phyloP scores from a whole-genome alignment of 768 basidiomycete species.

The Termitomyces sp. region DNA sequence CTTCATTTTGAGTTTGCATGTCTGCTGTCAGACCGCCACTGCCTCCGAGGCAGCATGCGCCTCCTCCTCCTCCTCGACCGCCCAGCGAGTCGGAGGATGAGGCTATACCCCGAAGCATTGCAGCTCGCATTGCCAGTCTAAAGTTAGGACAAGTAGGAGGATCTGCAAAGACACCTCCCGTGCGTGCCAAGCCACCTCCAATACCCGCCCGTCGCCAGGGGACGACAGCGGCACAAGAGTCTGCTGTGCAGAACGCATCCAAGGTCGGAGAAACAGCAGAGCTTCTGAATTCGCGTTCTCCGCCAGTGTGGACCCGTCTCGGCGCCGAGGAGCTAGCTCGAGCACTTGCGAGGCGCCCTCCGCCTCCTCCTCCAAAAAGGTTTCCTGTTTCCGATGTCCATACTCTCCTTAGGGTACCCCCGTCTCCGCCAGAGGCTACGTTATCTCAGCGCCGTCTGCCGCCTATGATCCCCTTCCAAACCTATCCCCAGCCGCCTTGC shows the following conservation, averaged over 20 bases:
- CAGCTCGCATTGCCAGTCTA: slow-evolving; percentile 27
- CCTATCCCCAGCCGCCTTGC: slow-evolving; percentile 17
- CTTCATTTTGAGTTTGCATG: slow-evolving; percentile 1
- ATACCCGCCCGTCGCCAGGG: slow-evolving; percentile 13
- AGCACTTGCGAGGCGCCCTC: slow-evolving; percentile 28
- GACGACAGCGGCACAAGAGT: neutral
- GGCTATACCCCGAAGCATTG: slow-evolving; percentile 17
- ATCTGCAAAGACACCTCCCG: neutral
- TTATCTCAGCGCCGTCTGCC: slow-evolving; percentile 22
- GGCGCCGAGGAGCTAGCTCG: slow-evolving; percentile 16
- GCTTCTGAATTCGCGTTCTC: slow-evolving; percentile 8
- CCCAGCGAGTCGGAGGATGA: neutral
- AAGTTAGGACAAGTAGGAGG: slow-evolving; percentile 20
- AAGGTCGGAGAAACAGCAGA: neutral
- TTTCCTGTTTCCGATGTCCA: neutral
- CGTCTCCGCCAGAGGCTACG: slow-evolving; percentile 2
- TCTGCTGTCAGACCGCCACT: slow-evolving; percentile 15
- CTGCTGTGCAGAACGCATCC: neutral
- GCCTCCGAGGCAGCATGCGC: slow-evolving; percentile 22
- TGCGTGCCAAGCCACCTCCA: slow-evolving; percentile 12
- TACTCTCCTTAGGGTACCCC: slow-evolving; percentile 1
- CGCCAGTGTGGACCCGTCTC: slow-evolving; percentile 15
- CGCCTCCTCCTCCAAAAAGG: slow-evolving; percentile 24
- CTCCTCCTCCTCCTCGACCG: slow-evolving; percentile 12
- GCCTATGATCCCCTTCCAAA: slow-evolving; percentile 24